A percentile compares a stretch with the other conserved stretches of the same genome.
phyloP scores from a whole-genome alignment of 2,329 filamentous ascomycete genomes.

The Emmonsia crescens region DNA sequence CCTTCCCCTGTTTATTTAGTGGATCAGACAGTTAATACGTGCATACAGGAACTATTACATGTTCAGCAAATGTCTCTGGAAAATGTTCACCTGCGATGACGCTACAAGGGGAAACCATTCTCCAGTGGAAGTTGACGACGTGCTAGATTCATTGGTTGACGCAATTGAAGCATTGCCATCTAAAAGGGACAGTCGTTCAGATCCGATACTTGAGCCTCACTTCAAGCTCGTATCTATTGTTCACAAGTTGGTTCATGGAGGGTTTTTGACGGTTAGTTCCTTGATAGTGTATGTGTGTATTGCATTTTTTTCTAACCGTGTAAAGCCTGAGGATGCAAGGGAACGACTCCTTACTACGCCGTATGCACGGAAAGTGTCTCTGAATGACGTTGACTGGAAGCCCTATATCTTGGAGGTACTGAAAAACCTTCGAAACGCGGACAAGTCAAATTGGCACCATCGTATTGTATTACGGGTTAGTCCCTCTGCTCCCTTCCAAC shows the following conservation, averaged over 20 bases:
- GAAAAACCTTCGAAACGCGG: constrained; percentile 52
- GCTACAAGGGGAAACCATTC: constrained; percentile 27
- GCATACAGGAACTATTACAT: constrained; percentile 50
- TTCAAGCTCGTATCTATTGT: constrained; percentile 79
- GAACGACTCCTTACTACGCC: constrained; percentile 43
- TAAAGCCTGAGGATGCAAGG: constrained; percentile 35
- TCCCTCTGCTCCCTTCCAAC: constrained; percentile 21
- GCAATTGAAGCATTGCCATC: constrained; percentile 53
- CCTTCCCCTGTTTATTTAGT: not conserved
- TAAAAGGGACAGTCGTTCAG: constrained; percentile 48
- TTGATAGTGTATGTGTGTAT: not conserved
- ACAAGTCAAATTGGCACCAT: constrained; percentile 94
- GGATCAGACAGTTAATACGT: constrained; percentile 15
- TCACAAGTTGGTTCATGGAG: constrained; percentile 62
- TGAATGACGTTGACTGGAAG: constrained; percentile 45
- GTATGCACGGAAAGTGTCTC: constrained; percentile 43
- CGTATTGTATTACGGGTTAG: constrained; percentile 69
- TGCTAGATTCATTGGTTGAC: constrained; percentile 47
- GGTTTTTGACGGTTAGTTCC: constrained; percentile 33
- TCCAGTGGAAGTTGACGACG: constrained; percentile 32
- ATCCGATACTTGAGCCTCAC: constrained; percentile 80
- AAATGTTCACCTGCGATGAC: constrained; percentile 49
- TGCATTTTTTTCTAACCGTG: constrained; percentile 25
- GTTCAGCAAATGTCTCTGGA: constrained; percentile 62
- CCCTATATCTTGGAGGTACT: constrained; percentile 51